Conservation (phyloP, 495 filamentous ascomycete genomes). For the Penicillium cataractarum region DNA sequence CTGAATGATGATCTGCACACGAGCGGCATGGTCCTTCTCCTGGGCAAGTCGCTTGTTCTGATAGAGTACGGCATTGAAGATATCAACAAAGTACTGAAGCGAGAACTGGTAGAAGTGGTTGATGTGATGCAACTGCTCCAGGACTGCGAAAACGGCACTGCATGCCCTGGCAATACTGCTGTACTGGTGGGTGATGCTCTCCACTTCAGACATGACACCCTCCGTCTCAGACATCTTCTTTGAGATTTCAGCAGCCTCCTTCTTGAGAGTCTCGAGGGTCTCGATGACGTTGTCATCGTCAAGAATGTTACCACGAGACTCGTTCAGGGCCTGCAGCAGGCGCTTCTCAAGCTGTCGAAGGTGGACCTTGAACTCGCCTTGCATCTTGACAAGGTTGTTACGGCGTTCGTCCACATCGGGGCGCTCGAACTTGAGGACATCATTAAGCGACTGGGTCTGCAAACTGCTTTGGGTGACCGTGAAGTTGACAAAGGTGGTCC, state of each 20-base stretch:
- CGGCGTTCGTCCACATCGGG: constrained; percentile 97
- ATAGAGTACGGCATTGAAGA: constrained; percentile 91
- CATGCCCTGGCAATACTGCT: constrained; percentile 89
- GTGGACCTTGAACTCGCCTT: constrained; percentile 98
- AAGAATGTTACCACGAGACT: constrained; percentile 96
- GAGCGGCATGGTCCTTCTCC: constrained; percentile 72
- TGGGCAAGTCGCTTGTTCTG: constrained; percentile 72
- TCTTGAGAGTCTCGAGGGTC: constrained; percentile 96
- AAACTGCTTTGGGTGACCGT: constrained; percentile 98
- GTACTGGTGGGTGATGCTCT: constrained; percentile 91
- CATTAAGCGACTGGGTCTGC: constrained; percentile 95
- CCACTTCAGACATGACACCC: constrained; percentile 97
- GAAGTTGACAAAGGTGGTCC: constrained; percentile 99
- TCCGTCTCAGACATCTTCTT: constrained; percentile 95
- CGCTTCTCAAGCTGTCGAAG: constrained; percentile 95
- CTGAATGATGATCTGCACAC: constrained; percentile 83
- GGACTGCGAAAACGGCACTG: constrained; percentile 93
- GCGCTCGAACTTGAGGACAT: constrained; percentile 94
- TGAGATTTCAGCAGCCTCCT: constrained; percentile 93
- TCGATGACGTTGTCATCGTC: constrained; percentile 98
- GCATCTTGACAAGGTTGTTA: constrained; percentile 95
- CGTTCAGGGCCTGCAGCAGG: constrained; percentile 91
- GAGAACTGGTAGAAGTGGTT: constrained; percentile 99
- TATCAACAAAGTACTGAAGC: constrained; percentile 94
- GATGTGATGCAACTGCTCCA: constrained; percentile 96